Conservation (phyloP, 2,329 filamentous ascomycete genomes). For the Verticillium nonalfalfae region DNA sequence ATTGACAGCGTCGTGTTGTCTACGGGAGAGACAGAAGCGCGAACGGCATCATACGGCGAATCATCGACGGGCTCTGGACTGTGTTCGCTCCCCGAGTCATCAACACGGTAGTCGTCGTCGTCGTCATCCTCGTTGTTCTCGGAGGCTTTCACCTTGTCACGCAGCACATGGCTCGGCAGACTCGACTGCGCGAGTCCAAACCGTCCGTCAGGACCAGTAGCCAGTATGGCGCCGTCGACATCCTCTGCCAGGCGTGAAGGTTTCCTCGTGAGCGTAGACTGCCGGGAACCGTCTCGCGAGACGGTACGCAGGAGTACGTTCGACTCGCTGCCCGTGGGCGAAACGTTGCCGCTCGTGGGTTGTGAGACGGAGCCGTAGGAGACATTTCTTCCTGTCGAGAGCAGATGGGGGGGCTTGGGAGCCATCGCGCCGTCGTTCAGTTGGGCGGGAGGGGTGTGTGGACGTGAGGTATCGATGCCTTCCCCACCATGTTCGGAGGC, state of each 20-base stretch:
- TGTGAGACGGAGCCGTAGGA: slow-evolving; percentile 31
- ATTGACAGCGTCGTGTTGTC: slow-evolving; percentile 76
- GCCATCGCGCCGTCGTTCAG: slow-evolving; percentile 11
- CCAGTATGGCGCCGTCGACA: slow-evolving; percentile 43
- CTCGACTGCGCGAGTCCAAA: slow-evolving; percentile 44
- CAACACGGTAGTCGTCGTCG: slow-evolving; percentile 21
- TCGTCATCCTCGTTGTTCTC: slow-evolving; percentile 15
- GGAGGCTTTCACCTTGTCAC: slow-evolving; percentile 22
- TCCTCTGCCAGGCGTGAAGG: slow-evolving; percentile 38
- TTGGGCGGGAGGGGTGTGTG: slow-evolving; percentile 3
- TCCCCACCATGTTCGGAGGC: slow-evolving; percentile 11
- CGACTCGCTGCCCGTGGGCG: slow-evolving; percentile 26
- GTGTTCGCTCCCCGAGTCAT: slow-evolving; percentile 22
- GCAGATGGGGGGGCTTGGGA: slow-evolving; percentile 24
- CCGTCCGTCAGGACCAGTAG: slow-evolving; percentile 46
- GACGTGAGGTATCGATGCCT: slow-evolving; percentile 1
- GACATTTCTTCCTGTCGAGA: slow-evolving; percentile 17
- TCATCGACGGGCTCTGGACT: slow-evolving; percentile 53
- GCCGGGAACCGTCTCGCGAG: slow-evolving; percentile 17
- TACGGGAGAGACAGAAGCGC: slow-evolving; percentile 69
- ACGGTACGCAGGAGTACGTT: slow-evolving; percentile 6
- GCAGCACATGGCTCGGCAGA: slow-evolving; percentile 36
- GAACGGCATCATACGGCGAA: slow-evolving; percentile 72
- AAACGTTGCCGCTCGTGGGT: slow-evolving; percentile 26
- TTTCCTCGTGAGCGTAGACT: slow-evolving; percentile 22